phyloP scores from a whole-genome alignment of 768 basidiomycete genomes.

The Tulasnella sp. region DNA sequence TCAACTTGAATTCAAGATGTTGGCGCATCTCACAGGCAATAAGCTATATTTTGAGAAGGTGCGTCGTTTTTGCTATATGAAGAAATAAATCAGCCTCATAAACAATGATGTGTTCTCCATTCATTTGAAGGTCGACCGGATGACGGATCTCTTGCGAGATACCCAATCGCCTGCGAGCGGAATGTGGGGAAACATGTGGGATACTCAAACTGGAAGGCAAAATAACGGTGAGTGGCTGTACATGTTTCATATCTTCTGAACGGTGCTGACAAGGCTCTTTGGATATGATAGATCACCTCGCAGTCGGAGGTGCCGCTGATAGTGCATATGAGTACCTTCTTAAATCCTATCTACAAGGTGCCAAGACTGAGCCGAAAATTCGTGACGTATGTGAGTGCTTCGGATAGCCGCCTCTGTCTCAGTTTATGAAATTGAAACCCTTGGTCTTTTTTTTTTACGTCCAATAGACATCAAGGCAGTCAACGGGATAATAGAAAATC shows the following conservation, averaged over 20 bases:
- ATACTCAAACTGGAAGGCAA: constrained; percentile 36
- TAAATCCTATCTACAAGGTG: constrained; percentile 11
- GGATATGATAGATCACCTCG: constrained; percentile 25
- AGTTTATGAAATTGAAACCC: not conserved
- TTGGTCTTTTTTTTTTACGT: not conserved
- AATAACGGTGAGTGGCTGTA: constrained; percentile 33
- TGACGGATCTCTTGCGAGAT: constrained; percentile 37
- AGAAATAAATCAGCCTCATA: not conserved
- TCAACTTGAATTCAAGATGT: constrained; percentile 75
- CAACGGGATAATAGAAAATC: constrained; percentile 26
- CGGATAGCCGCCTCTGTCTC: not conserved
- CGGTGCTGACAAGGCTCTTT: constrained; percentile 1
- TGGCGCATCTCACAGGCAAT: constrained; percentile 65
- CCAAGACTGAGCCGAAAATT: not conserved
- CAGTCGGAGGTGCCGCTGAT: constrained; percentile 55
- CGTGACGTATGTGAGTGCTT: constrained; percentile 10
- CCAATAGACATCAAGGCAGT: constrained; percentile 18
- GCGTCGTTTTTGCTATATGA: constrained; percentile 8
- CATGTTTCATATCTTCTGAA: not conserved
- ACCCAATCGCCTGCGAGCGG: constrained; percentile 37
- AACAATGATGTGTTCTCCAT: not conserved
- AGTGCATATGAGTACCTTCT: constrained; percentile 31
- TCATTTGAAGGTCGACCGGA: constrained; percentile 26
- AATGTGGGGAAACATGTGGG: constrained; percentile 53
- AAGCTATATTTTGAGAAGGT: constrained; percentile 44